These are phyloP conservation scores for Asterophora lycoperdoides DNA, from an alignment of 768 basidiomycete genomes.

Conservation along the genomic window DNA sequence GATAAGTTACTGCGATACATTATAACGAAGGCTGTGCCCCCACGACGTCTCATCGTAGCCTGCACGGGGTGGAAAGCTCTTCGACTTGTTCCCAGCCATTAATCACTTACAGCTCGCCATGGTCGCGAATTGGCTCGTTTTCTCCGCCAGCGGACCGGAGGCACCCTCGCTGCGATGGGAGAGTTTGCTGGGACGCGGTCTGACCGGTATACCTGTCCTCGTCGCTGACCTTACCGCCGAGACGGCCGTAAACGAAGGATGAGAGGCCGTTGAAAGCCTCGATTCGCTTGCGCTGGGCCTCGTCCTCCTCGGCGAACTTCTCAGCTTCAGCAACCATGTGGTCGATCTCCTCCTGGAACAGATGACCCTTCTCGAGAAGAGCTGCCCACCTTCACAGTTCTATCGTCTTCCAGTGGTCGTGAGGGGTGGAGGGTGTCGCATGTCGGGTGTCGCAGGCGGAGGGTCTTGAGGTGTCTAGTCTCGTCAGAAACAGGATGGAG, in stretches of 20 bases:
- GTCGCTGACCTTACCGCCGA: slow-evolving; percentile 81
- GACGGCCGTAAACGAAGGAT: slow-evolving; percentile 78
- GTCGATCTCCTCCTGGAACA: slow-evolving; percentile 86
- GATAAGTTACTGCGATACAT: slow-evolving; percentile 17
- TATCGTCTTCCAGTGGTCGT: no score
- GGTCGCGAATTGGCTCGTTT: slow-evolving; percentile 37
- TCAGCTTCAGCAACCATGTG: slow-evolving; percentile 95
- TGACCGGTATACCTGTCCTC: slow-evolving; percentile 81
- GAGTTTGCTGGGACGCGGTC: slow-evolving; percentile 72
- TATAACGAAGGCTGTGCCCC: slow-evolving; percentile 9
- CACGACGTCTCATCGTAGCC: slow-evolving; percentile 8
- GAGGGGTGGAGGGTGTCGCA: no score
- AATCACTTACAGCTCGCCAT: slow-evolving; percentile 43
- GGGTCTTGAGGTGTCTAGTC: no score
- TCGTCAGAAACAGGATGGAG: no score
- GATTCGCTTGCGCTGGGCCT: slow-evolving; percentile 74
- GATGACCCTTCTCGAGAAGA: slow-evolving; percentile 93
- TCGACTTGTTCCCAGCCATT: not conserved
- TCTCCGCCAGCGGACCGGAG: slow-evolving; percentile 31
- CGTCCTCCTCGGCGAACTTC: slow-evolving; percentile 72
- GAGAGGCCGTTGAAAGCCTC: slow-evolving; percentile 82
- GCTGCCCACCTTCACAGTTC: no score
- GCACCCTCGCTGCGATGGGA: slow-evolving; percentile 43
- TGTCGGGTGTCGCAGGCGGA: no score
- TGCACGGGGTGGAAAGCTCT: slow-evolving; percentile 7